A percentile compares a stretch with the other conserved stretches of the same genome.
These are phyloP conservation scores for Pythium phragmitis DNA, from an alignment of 352 stramenopile genomes.

Conservation along the genomic window DNA sequence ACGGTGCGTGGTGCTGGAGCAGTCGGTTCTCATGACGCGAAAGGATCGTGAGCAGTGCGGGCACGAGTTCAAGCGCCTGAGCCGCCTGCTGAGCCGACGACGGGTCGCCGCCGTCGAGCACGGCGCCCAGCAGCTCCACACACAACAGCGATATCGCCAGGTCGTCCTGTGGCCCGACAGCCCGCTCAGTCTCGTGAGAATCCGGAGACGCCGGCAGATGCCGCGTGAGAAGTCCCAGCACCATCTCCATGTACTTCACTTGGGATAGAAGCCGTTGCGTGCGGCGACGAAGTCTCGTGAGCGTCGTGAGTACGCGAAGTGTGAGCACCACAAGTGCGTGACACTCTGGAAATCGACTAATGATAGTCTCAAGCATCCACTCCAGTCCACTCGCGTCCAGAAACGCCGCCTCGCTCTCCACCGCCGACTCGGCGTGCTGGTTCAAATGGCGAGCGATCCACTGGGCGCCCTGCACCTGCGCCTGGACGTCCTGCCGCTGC, in stretches of 20 bases:
- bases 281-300: background rate
- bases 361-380: conserved; percentile 10
- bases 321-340: background rate
- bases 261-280: conserved; percentile 17
- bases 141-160: conserved; percentile 1
- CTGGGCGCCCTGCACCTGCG: conserved; percentile 41
- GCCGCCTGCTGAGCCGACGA: conserved; percentile 22
- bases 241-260: conserved; percentile 2
- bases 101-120: conserved; percentile 18
- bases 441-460: conserved; percentile 57
- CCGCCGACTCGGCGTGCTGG: background rate
- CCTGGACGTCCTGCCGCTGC: conserved; percentile 25
- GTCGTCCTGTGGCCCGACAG: background rate
- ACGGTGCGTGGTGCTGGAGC: conserved; percentile 28
- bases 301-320: conserved; percentile 11
- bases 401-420: conserved; percentile 26
- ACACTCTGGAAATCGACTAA: background rate
- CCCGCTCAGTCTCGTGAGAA: background rate
- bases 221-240: conserved; percentile 15
- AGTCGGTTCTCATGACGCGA: conserved; percentile 26
- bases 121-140: conserved; percentile 17
- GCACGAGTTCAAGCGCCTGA: conserved; percentile 15
- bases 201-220: conserved; percentile 6
- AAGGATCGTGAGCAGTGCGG: conserved; percentile 18
- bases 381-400: conserved; percentile 13